Evolutionary conservation across 2,329 filamentous ascomycete genomes (phyloP), one percentile per base, ranked within the genome.

Genomic region (Diaporthe citri): DNA sequence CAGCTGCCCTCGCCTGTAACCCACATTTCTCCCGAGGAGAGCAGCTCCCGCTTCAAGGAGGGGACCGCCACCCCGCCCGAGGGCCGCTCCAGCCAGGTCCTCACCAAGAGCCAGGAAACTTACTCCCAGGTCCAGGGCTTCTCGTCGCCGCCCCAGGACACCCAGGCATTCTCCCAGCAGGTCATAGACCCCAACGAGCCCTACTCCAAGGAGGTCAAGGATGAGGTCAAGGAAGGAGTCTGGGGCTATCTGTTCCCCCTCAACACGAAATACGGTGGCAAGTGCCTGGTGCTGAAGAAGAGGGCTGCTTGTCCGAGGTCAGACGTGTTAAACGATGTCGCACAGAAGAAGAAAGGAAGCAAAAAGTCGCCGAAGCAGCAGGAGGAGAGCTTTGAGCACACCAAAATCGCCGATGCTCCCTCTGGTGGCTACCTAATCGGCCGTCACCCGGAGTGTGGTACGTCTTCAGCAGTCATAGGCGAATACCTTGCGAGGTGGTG

Each of bases 171-270:
- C 76, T 79, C 81, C n/a, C 96, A 94, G 10, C 97, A 99, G 84
- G 94, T 93, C 80, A 85, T 94, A 51, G 92, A 95, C 78, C 92
- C 93, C 3, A 91, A 95, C 39, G 87, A 90, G 75, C 90, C 91
- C 36, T 89, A 96, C 62, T 92, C 92, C 15, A 94, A 96, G 77
- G 95, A 97, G 74, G 94, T 97, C 5, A 91, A 96, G 77, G 94
- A 98, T 81, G 95, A 98, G 84, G 91, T 87, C 76, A 88, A 90
- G 60, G 94, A 97, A 82, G 95, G 95, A 12, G 95, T 98, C 1
- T 99, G 97, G 97, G 97, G 97, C 17, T 99, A 98, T 80, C 87
- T 99, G 7, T 91, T 98, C 72, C 95, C 96, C 2, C 86, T 98
- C 34, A 93, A 96, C 80, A 89, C 90, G 71, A 90, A 90, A 77